Conservation (phyloP, 1,284 basidiomycete species). For the Pseudozyma pruni region DNA sequence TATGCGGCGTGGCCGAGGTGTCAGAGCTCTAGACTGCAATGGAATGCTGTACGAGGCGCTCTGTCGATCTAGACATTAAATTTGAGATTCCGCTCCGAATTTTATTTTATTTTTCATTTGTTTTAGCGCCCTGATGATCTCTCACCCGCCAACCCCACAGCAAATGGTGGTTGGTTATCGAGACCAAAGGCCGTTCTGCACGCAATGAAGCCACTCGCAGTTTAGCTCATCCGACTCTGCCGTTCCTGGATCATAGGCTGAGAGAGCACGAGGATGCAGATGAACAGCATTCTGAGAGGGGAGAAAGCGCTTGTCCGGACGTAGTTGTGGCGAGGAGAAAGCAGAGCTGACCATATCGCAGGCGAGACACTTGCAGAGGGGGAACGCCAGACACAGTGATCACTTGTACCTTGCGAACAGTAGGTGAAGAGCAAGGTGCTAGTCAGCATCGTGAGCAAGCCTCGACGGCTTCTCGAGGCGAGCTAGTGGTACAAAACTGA, state of each 20-base stretch:
- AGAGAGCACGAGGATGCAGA: no score
- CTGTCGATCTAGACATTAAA: constrained; percentile 20
- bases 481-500: constrained; percentile 15
- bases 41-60: constrained; percentile 1
- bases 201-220: no score
- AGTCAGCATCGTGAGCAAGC: neutral
- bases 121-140: neutral
- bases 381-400: no score
- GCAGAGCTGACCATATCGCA: neutral
- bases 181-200: no score
- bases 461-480: constrained; percentile 1
- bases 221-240: no score
- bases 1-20: constrained; percentile 17
- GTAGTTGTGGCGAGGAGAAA: constrained; percentile 3
- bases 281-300: no score
- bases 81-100: constrained; percentile 11
- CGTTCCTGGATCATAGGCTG: no score
- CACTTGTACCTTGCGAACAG: no score
- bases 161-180: no score
- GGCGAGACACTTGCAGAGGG: constrained; percentile 12
- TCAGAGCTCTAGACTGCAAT: neutral
- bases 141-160: no score
- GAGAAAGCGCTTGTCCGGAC: no score
- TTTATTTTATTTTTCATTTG: neutral
- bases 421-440: no score